These are phyloP conservation scores for Wickerhamomyces queroliae DNA, from an alignment of 805 yeast genomes.

Conservation along the genomic window DNA sequence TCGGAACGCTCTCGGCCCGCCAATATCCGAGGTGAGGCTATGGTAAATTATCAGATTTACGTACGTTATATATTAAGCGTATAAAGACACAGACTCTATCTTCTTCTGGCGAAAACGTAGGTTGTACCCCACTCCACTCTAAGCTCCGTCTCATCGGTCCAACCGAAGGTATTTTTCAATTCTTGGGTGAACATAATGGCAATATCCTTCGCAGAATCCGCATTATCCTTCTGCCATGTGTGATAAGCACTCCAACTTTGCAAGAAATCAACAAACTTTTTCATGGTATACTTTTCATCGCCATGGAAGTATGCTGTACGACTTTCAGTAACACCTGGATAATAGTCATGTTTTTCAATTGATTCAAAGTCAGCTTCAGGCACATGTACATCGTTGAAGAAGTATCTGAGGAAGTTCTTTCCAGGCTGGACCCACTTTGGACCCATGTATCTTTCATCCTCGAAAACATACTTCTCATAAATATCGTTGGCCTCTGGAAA, in stretches of 20 bases:
- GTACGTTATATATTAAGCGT: not conserved
- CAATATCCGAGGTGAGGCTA: no score
- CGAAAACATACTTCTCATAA: constrained; percentile 46
- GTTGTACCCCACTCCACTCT: constrained; percentile 53
- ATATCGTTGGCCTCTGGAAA: constrained; percentile 50
- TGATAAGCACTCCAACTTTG: constrained; percentile 66
- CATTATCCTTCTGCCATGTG: constrained; percentile 44
- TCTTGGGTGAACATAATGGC: constrained; percentile 41
- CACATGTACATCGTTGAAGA: constrained; percentile 36
- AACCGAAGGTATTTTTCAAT: constrained; percentile 35
- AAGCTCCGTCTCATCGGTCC: constrained; percentile 37
- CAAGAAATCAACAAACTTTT: constrained; percentile 43
- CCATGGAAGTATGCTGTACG: constrained; percentile 27
- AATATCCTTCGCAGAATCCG: constrained; percentile 35
- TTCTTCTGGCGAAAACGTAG: constrained; percentile 40
- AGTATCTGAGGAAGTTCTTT: constrained; percentile 38
- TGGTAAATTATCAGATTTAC: not conserved
- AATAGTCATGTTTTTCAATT: constrained; percentile 29
- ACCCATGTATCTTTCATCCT: constrained; percentile 43
- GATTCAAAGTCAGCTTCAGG: constrained; percentile 40
- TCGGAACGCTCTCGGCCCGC: no score
- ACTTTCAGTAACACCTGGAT: constrained; percentile 18
- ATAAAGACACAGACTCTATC: not conserved
- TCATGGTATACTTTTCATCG: constrained; percentile 38
- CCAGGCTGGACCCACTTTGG: constrained; percentile 75